These are phyloP conservation scores for Ustilago hordei DNA, from an alignment of 1,284 basidiomycete genomes.

Conservation along the genomic window DNA sequence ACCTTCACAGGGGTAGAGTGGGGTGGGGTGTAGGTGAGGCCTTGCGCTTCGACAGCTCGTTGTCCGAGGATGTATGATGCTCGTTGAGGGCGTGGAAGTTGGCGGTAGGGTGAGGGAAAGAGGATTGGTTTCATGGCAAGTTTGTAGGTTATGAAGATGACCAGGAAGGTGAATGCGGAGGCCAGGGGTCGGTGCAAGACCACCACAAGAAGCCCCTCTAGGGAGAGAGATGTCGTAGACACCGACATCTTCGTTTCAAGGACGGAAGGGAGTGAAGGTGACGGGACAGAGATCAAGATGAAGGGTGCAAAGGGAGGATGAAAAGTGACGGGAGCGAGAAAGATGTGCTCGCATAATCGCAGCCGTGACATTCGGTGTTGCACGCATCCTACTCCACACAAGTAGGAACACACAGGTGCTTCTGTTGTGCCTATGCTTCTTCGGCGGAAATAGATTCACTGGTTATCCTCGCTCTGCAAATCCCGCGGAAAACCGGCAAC, in stretches of 20 bases:
- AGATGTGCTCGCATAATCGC: not conserved
- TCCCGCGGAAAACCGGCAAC: not conserved
- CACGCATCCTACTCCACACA: not conserved
- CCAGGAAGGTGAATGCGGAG: conserved; percentile 12
- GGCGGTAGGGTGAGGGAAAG: conserved; percentile 41
- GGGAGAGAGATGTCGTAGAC: not conserved
- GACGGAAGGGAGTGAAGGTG: not conserved
- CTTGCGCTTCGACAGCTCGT: conserved; percentile 39
- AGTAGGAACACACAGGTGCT: not conserved
- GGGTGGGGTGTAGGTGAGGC: conserved; percentile 19
- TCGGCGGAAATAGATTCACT: not conserved
- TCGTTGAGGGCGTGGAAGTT: conserved; percentile 29
- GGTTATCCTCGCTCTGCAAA: not conserved
- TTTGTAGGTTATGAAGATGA: conserved; percentile 34
- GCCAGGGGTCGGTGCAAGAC: conserved; percentile 16
- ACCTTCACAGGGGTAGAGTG: not conserved
- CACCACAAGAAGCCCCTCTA: not conserved
- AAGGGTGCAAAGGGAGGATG: not conserved
- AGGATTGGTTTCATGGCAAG: conserved; percentile 39
- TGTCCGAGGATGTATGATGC: conserved; percentile 37
- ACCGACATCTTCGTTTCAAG: not conserved
- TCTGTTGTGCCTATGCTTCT: not conserved
- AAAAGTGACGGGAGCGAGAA: not conserved
- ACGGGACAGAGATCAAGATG: not conserved
- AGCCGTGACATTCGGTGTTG: not conserved